Conservation (phyloP, 164 flowering plant genomes). For the Liriodendron chinense region DNA sequence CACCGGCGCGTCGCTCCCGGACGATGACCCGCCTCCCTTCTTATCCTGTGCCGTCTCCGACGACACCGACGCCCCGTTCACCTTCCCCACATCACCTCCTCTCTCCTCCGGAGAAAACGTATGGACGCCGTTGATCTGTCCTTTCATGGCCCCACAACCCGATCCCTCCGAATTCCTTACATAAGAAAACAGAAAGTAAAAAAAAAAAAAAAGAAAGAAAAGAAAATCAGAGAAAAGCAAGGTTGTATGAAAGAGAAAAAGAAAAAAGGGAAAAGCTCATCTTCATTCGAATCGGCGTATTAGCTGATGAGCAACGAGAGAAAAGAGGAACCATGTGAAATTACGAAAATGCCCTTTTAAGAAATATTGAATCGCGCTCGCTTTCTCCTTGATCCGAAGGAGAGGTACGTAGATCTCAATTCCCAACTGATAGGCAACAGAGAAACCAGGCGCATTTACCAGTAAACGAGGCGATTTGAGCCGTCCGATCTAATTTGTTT, state of each 20-base stretch:
- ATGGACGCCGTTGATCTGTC: slow-evolving; percentile 46
- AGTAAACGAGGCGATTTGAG: too few relatives aligned
- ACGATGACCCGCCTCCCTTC: slow-evolving; percentile 29
- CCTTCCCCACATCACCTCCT: slow-evolving; percentile 14
- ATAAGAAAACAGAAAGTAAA: neutral
- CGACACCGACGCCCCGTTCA: slow-evolving; percentile 25
- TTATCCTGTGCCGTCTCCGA: slow-evolving; percentile 65
- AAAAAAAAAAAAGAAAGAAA: neutral
- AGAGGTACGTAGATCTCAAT: too few relatives aligned
- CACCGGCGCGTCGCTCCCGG: slow-evolving; percentile 57
- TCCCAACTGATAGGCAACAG: too few relatives aligned
- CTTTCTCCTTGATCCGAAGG: too few relatives aligned
- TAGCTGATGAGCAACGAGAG: too few relatives aligned
- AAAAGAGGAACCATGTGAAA: too few relatives aligned
- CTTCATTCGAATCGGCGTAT: too few relatives aligned
- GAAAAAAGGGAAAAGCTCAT: neutral
- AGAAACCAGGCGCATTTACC: too few relatives aligned
- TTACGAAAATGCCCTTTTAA: too few relatives aligned
- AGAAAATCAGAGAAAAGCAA: neutral
- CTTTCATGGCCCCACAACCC: slow-evolving; percentile 43
- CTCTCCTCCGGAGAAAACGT: slow-evolving; percentile 26
- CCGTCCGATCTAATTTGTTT: too few relatives aligned
- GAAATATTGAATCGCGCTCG: too few relatives aligned
- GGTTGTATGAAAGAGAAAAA: neutral
- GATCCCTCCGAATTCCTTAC: slow-evolving; percentile 56